phyloP scores from a whole-genome alignment of 2,329 filamentous ascomycete species.

The Fusarium ambrosium region DNA sequence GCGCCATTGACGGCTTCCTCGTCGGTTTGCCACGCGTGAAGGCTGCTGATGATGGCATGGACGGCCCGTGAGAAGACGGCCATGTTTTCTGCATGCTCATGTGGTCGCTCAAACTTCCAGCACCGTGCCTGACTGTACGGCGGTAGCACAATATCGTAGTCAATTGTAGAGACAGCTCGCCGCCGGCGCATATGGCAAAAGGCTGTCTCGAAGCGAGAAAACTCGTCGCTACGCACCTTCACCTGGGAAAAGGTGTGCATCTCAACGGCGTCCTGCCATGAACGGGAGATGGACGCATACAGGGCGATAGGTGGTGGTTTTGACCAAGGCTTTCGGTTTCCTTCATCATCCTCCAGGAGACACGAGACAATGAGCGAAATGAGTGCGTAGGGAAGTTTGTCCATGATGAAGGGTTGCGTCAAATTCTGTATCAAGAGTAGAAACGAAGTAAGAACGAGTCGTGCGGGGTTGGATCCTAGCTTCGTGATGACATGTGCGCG shows the following conservation, averaged over 20 bases:
- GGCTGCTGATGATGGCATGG: slow-evolving; percentile 1
- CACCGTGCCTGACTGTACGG: slow-evolving; percentile 1
- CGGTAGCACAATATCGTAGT: slow-evolving; percentile 8
- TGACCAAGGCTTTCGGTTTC: slow-evolving; percentile 5
- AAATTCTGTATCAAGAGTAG: background rate
- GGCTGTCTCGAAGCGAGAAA: background rate
- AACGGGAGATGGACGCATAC: slow-evolving; percentile 11
- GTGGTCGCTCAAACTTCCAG: slow-evolving; percentile 17
- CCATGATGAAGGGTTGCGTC: background rate
- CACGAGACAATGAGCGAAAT: background rate
- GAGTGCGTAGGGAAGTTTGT: background rate
- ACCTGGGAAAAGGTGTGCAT: background rate
- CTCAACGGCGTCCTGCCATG: slow-evolving; percentile 4
- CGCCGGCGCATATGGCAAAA: background rate
- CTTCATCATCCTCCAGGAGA: slow-evolving; percentile 5
- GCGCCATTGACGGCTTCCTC: background rate
- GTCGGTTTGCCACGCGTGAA: background rate
- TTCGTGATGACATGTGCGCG: background rate
- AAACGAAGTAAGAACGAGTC: background rate
- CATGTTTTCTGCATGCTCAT: slow-evolving; percentile 10
- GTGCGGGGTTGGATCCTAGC: background rate
- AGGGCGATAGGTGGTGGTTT: slow-evolving; percentile 1
- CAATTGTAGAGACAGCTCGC: background rate
- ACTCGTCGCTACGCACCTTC: background rate
- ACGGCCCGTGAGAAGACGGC: slow-evolving; percentile 1